phyloP scores from a whole-genome alignment of 495 filamentous ascomycete species.

The Entonaema liquescens region DNA sequence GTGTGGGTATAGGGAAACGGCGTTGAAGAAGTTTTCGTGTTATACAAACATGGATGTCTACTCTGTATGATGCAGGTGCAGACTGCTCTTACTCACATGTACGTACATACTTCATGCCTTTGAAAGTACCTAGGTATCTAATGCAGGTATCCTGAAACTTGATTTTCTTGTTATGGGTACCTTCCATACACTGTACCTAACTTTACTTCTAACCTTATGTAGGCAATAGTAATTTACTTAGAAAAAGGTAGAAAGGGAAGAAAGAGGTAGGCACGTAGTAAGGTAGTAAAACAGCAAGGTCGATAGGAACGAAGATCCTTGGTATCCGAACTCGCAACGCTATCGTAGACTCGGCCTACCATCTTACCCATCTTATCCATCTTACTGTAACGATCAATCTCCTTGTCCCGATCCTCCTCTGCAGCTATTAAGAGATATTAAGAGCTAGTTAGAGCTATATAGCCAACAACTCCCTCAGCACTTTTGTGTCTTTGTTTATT shows the following conservation, averaged over 20 bases:
- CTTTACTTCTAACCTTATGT: not conserved
- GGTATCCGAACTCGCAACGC: constrained; percentile 12
- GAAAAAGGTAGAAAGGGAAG: too few species aligned
- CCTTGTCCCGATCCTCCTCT: not conserved
- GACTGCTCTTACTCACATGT: not conserved
- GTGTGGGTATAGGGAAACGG: too few species aligned
- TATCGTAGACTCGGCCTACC: constrained; percentile 1
- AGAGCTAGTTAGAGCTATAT: not conserved
- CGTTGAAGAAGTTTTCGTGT: too few species aligned
- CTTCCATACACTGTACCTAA: not conserved
- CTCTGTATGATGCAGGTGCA: not conserved
- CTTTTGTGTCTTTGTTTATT: not conserved
- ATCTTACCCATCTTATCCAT: constrained; percentile 1
- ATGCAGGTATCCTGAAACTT: not conserved
- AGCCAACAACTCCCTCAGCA: not conserved
- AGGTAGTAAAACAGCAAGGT: not conserved
- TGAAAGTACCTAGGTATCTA: not conserved
- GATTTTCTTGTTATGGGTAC: not conserved
- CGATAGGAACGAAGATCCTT: not conserved
- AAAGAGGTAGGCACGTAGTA: not conserved
- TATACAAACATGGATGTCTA: too few species aligned
- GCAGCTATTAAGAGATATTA: not conserved
- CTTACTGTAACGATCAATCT: constrained; percentile 33
- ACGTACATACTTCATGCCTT: not conserved
- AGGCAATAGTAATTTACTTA: not conserved